Evolutionary conservation across 2,329 filamentous ascomycete species (phyloP), one percentile per base, ranked within the genome.

Genomic region (Penicillium sp.): DNA sequence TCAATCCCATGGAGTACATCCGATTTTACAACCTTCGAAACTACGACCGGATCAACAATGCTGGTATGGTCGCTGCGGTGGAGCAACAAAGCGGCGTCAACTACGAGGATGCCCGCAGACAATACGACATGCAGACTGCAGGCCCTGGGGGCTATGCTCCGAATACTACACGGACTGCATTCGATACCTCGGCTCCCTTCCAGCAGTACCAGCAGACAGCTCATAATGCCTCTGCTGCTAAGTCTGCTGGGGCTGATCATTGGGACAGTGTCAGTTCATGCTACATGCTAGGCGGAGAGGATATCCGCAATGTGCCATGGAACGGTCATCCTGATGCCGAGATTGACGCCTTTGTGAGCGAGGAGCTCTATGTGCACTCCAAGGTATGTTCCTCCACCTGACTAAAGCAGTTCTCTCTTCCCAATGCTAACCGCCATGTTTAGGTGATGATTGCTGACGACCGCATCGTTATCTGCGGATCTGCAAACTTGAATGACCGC

Each of bases 21-120:
- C 94, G 94, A 64, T 80, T 94, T 63, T 98, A 96, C 76, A 97
- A 97, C 58, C 74, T 98, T 17, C 80, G 93, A 23, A 90, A 86
- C 4, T 98, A 95, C 60, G 93, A 98, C 63, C 86, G 93, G 3
- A 75, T 98, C 43, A 94, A 94, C 43, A 56, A 60, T 18, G 62
- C 62, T 27, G 57, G 51, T 7, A 40, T 59, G 2, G 59, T 71
- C 57, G 39, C 54, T 19, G 54, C 62, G 28, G 63, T 59, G 6
- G 67, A 73, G 43, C 62, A 65, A 41, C 54, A 60, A 40, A 71
- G 68, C 26, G 69, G 69, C 31, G 64, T 73, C 15, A 58, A 61
- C 42, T 73, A 73, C 44, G 67, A 70, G 43, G 67, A 67, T 43
- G 70, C 70, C 21, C 63, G 65, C 36, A 62, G 59, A 45, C 60